Conservation (phyloP, 768 basidiomycete genomes). For the Gloeophyllum trabeum region DNA sequence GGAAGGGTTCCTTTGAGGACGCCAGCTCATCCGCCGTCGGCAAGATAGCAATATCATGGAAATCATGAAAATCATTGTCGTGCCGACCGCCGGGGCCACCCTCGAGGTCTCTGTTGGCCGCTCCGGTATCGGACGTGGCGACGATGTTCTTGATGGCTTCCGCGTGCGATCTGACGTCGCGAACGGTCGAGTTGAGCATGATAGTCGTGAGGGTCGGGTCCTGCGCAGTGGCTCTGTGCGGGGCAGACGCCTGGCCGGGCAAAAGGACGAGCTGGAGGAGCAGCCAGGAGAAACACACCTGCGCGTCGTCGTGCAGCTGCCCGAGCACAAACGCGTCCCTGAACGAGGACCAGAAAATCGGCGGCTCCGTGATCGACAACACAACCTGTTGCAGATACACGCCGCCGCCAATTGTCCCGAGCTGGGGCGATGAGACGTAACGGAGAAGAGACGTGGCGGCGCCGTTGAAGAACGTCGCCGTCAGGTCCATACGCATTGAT, state of each 20-base stretch:
- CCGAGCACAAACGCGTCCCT: slow-evolving; percentile 8
- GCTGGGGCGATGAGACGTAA: slow-evolving; percentile 25
- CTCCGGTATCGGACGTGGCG: slow-evolving; percentile 14
- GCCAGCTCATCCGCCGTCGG: slow-evolving; percentile 50
- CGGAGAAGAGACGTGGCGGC: slow-evolving; percentile 22
- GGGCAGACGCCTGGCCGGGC: slow-evolving; percentile 19
- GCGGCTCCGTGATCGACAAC: slow-evolving; percentile 31
- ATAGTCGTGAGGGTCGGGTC: slow-evolving; percentile 16
- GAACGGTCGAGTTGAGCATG: slow-evolving; percentile 14
- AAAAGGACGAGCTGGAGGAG: slow-evolving; percentile 35
- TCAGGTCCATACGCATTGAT: slow-evolving; percentile 29
- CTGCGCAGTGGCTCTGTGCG: slow-evolving; percentile 28
- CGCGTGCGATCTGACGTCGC: slow-evolving; percentile 17
- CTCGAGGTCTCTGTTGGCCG: slow-evolving; percentile 14
- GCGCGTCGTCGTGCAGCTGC: slow-evolving; percentile 16
- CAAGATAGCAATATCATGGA: slow-evolving; percentile 47
- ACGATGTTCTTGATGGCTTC: slow-evolving; percentile 30
- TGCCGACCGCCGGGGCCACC: slow-evolving; percentile 51
- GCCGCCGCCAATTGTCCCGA: slow-evolving; percentile 30
- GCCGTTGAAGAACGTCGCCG: slow-evolving; percentile 29
- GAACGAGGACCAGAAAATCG: slow-evolving; percentile 33
- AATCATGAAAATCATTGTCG: slow-evolving; percentile 56
- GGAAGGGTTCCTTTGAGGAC: slow-evolving; percentile 32
- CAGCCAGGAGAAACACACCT: slow-evolving; percentile 34
- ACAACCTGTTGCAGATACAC: slow-evolving; percentile 27